Evolutionary conservation across 2,329 filamentous ascomycete genomes (phyloP).

Genomic region (Stagonosporopsis rhizophila): DNA sequence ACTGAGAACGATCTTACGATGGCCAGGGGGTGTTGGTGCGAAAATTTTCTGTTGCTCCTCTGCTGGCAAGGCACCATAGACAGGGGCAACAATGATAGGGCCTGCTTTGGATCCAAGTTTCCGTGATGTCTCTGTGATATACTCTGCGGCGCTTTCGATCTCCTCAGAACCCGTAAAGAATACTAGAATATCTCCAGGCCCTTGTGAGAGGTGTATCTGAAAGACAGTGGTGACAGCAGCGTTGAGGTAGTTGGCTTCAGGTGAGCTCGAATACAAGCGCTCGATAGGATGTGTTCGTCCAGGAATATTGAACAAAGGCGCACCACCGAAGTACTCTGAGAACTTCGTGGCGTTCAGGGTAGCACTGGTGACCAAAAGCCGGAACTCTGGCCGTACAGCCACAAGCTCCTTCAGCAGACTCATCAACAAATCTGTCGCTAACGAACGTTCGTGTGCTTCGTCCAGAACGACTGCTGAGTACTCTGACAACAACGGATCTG

Average conservation of each 20-base stretch:
- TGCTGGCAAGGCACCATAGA: constrained; percentile 91
- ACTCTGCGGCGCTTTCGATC: constrained; percentile 85
- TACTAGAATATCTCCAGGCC: constrained; percentile 84
- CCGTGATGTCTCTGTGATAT: constrained; percentile 82
- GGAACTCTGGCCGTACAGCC: constrained; percentile 81
- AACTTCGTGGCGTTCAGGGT: constrained; percentile 96
- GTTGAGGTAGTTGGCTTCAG: constrained; percentile 91
- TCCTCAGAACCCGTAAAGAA: constrained; percentile 97
- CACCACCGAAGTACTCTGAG: constrained; percentile 87
- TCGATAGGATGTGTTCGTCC: constrained; percentile 89
- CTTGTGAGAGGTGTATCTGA: constrained; percentile 80
- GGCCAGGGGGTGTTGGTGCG: constrained; percentile 83
- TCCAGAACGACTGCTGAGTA: constrained; percentile 96
- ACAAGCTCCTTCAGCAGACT: constrained; percentile 89
- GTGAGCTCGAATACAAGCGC: constrained; percentile 87
- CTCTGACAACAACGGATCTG: constrained; percentile 79
- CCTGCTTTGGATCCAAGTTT: constrained; percentile 86
- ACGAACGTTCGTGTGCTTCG: constrained; percentile 92
- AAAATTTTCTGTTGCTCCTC: constrained; percentile 94
- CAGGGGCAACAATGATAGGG: constrained; percentile 88
- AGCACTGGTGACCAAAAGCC: constrained; percentile 89
- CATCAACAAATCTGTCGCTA: constrained; percentile 89
- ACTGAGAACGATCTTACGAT: constrained; percentile 89
- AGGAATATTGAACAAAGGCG: constrained; percentile 93
- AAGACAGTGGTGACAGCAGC: constrained; percentile 93